A percentile compares a stretch with the other conserved stretches of the same genome.
These are phyloP conservation scores for Saccharomycopsis selenospora DNA, from an alignment of 805 yeast genomes.

Conservation along the genomic window DNA sequence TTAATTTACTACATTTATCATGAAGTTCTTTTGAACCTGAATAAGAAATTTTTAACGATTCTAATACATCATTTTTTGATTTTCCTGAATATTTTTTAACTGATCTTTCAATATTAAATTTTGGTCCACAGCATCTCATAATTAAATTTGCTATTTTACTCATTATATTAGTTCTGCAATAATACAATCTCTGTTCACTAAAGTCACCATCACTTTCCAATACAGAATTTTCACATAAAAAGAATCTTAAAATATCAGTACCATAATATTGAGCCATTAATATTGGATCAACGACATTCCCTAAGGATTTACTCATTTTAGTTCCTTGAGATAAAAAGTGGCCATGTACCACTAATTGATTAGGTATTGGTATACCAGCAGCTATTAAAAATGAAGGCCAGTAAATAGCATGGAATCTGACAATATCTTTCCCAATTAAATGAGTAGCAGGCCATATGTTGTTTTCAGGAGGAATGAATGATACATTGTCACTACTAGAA, in stretches of 20 bases:
- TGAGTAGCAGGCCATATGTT: constrained; percentile 65
- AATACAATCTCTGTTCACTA: constrained; percentile 46
- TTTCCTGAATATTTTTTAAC: constrained; percentile 22
- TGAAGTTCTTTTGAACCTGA: background rate
- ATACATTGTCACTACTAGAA: background rate
- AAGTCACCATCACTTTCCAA: constrained; percentile 76
- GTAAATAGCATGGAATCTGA: constrained; percentile 79
- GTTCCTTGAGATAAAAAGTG: constrained; percentile 89
- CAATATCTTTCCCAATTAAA: constrained; percentile 86
- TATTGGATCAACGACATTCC: constrained; percentile 91
- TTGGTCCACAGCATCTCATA: constrained; percentile 63
- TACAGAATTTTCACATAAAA: constrained; percentile 66
- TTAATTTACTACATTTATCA: constrained; percentile 24
- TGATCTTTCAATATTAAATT: constrained; percentile 52
- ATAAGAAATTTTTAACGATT: background rate
- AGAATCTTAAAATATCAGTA: constrained; percentile 66
- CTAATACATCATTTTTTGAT: constrained; percentile 20
- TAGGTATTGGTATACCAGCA: constrained; percentile 63
- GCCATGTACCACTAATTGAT: constrained; percentile 76
- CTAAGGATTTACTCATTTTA: constrained; percentile 89
- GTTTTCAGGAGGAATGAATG: constrained; percentile 21
- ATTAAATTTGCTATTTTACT: constrained; percentile 80
- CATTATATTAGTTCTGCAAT: constrained; percentile 56
- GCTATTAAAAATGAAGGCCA: constrained; percentile 94
- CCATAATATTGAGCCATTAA: constrained; percentile 58